Evolutionary conservation across 345 rosid genomes (phyloP).

Genomic region (Eutrema yunnanense): DNA sequence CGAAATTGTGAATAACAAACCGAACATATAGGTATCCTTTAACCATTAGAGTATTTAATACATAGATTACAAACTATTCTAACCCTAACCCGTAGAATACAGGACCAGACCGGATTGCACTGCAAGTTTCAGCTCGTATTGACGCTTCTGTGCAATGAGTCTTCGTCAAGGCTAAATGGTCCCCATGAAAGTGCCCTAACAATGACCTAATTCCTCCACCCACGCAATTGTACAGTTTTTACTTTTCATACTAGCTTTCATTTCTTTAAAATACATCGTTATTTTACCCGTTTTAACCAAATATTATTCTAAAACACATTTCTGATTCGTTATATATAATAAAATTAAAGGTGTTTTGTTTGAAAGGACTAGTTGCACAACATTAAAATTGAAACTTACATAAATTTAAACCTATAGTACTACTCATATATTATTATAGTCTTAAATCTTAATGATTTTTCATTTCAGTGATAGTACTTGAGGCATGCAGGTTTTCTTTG

Average conservation of each 20-base stretch:
- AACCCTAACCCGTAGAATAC: not conserved
- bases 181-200: slow-evolving; percentile 28
- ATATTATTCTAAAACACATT: not conserved
- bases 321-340: not conserved
- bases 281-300: not conserved
- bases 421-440: not conserved
- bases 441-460: not conserved
- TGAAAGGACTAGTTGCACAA: not conserved
- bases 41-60: no score
- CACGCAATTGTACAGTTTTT: not conserved
- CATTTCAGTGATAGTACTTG: slow-evolving; percentile 12
- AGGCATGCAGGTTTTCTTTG: slow-evolving; percentile 4
- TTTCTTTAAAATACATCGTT: not conserved
- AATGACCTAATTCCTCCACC: slow-evolving; percentile 9
- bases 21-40: no score
- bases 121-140: not conserved
- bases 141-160: slow-evolving; percentile 1
- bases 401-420: not conserved
- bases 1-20: no score
- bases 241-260: not conserved
- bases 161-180: slow-evolving; percentile 11
- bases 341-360: not conserved
- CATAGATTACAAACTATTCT: no score
- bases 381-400: not conserved
- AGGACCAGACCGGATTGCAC: not conserved